Conservation (phyloP, 1,284 basidiomycete genomes). For the Papiliotrema laurentii region DNA sequence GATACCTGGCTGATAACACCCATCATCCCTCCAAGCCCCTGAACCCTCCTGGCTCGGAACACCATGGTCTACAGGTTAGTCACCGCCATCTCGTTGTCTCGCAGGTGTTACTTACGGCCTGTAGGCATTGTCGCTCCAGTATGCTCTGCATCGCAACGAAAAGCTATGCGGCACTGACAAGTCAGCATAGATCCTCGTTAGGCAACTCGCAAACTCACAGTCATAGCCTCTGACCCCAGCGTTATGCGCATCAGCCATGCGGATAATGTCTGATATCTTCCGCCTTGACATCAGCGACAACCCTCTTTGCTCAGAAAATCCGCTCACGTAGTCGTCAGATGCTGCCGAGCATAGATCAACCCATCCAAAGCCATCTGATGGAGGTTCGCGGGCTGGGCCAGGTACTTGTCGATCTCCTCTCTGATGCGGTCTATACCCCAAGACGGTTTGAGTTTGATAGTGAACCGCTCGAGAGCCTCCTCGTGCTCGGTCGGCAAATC, state of each 20-base stretch:
- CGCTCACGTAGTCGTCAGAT: conserved; percentile 40
- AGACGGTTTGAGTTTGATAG: conserved; percentile 35
- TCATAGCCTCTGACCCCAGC: conserved; percentile 40
- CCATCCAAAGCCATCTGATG: conserved; percentile 42
- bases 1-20: neutral
- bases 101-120: conserved; percentile 22
- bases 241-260: conserved; percentile 37
- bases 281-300: conserved; percentile 10
- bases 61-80: conserved; percentile 2
- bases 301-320: neutral
- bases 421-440: conserved; percentile 42
- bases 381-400: conserved; percentile 33
- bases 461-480: conserved; percentile 31
- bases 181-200: neutral
- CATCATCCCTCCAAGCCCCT: conserved; percentile 4
- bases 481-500: conserved; percentile 47
- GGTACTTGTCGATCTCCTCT: conserved; percentile 24
- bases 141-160: conserved; percentile 38
- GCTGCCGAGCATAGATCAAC: conserved; percentile 39
- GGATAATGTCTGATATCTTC: conserved; percentile 36
- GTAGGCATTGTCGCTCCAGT: conserved; percentile 30
- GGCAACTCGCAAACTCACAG: conserved; percentile 19
- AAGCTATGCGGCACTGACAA: conserved; percentile 35
- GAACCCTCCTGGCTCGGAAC: neutral
- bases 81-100: neutral